Evolutionary conservation across 176 grass and related monocot genomes (phyloP).

Genomic region (Musa troglodytarum): DNA sequence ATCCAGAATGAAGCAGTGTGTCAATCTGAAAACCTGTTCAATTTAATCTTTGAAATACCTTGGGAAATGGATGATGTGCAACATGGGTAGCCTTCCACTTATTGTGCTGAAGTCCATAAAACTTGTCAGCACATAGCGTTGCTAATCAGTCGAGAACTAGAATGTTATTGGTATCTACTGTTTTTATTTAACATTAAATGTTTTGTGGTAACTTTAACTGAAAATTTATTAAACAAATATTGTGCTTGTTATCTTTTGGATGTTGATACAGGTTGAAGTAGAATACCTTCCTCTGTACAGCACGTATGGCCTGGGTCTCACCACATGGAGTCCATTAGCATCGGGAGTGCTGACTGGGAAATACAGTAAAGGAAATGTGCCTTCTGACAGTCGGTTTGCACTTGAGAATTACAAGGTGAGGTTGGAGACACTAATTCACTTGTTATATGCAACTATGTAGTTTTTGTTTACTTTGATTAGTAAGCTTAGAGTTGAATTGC

Average conservation of each 20-base stretch:
- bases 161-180: neutral
- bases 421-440: neutral
- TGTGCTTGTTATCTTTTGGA: neutral
- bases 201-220: neutral
- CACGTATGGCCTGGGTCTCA: conserved; percentile 74
- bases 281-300: conserved; percentile 85
- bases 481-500: neutral
- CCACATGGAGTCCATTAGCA: conserved; percentile 93
- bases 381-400: conserved; percentile 80
- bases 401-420: conserved; percentile 95
- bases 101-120: no score
- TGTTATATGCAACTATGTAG: neutral
- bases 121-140: no score
- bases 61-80: no score
- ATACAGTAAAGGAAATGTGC: conserved; percentile 61
- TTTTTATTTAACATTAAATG: neutral
- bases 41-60: no score
- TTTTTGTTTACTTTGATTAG: neutral
- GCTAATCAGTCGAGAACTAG: neutral
- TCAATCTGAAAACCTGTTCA: no score
- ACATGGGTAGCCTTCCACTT: no score
- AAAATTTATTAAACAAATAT: neutral
- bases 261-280: conserved; percentile 67
- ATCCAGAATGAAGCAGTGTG: no score
- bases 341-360: conserved; percentile 92